These are phyloP conservation scores for Naematelia encephala DNA, from an alignment of 768 basidiomycete species.

Conservation along the genomic window DNA sequence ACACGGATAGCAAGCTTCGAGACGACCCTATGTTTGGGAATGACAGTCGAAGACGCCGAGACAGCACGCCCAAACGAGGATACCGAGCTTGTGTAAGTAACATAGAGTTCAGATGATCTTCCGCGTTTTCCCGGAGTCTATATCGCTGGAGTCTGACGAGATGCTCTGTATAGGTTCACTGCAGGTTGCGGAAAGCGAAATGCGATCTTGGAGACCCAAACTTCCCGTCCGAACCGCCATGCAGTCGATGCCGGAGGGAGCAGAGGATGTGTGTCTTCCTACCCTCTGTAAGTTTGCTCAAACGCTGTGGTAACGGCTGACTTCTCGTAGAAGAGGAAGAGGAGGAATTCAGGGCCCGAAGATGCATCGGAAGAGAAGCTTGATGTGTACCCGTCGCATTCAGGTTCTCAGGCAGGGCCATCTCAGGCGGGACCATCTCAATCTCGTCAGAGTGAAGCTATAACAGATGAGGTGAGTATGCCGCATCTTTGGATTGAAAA, in stretches of 20 bases:
- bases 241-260: constrained; percentile 42
- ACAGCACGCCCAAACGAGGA: constrained; percentile 31
- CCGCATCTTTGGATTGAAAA: background rate
- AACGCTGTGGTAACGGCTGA: background rate
- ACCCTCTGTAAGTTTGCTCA: constrained; percentile 20
- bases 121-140: no score
- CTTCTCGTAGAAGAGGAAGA: background rate
- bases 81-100: constrained; percentile 39
- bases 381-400: background rate
- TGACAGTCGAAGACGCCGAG: constrained; percentile 1
- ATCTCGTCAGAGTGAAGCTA: background rate
- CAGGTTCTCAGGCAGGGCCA: background rate
- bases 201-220: constrained; percentile 49
- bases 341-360: background rate
- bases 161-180: constrained; percentile 26
- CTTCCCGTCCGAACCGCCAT: constrained; percentile 43
- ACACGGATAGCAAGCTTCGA: constrained; percentile 1
- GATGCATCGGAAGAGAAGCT: background rate
- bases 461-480: background rate
- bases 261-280: constrained; percentile 45
- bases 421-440: background rate
- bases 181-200: constrained; percentile 39
- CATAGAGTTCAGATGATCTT: no score
- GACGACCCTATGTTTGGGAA: background rate
- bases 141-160: no score